Conservation (phyloP, 2,329 filamentous ascomycete species). For the Macrophomina pseudophaseolina region DNA sequence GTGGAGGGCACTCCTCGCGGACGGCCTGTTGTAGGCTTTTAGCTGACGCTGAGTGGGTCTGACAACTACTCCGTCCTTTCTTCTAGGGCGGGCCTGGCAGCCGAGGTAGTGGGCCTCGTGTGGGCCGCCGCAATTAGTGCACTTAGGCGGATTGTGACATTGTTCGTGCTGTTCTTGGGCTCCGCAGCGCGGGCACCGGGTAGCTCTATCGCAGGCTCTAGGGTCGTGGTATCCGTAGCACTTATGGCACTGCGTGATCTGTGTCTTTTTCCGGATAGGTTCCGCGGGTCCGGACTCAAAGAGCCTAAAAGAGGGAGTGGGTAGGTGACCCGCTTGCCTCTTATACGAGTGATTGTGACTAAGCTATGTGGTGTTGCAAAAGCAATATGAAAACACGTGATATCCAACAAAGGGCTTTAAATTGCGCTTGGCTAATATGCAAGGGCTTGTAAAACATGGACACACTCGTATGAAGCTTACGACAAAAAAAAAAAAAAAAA, state of each 20-base stretch:
- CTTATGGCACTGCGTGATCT: conserved; percentile 1
- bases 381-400: too few relatives aligned
- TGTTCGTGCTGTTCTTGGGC: not conserved
- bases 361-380: too few relatives aligned
- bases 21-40: not conserved
- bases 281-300: not conserved
- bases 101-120: not conserved
- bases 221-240: conserved; percentile 7
- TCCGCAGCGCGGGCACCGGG: not conserved
- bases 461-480: too few relatives aligned
- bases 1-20: not conserved
- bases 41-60: not conserved
- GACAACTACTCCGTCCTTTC: not conserved
- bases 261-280: not conserved
- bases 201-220: not conserved
- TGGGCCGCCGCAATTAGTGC: not conserved
- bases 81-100: conserved; percentile 1
- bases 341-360: too few relatives aligned
- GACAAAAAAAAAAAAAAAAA: too few relatives aligned
- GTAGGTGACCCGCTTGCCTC: too few relatives aligned
- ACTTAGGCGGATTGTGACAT: not conserved
- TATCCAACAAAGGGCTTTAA: too few relatives aligned
- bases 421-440: too few relatives aligned
- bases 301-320: too few relatives aligned
- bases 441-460: too few relatives aligned